Conservation (phyloP, 805 yeast genomes). For the Cyberlindnera sargentensis region DNA sequence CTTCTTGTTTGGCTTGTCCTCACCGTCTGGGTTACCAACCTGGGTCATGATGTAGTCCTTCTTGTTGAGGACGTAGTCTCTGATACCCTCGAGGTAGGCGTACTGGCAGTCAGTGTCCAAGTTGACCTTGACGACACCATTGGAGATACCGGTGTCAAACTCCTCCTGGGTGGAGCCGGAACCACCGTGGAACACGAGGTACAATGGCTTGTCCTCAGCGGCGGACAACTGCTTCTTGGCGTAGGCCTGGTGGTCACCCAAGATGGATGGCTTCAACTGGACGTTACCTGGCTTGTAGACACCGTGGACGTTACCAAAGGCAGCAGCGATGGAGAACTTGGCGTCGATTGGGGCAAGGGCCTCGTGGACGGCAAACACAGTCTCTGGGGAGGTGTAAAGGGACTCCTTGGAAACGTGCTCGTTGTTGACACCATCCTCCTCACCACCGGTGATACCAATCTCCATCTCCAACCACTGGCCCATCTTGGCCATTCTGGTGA, state of each 20-base stretch:
- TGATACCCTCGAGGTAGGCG: slow-evolving; percentile 94
- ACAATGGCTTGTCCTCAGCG: slow-evolving; percentile 61
- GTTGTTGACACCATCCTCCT: slow-evolving; percentile 99
- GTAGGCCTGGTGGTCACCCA: slow-evolving; percentile 92
- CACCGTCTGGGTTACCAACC: slow-evolving; percentile 99
- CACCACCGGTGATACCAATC: slow-evolving; percentile 99
- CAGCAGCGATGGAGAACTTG: slow-evolving; percentile 99
- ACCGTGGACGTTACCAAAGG: slow-evolving; percentile 99
- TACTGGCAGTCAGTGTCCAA: slow-evolving; percentile 98
- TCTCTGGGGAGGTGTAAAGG: slow-evolving; percentile 92
- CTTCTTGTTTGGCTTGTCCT: slow-evolving; percentile 99
- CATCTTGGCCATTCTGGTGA: slow-evolving; percentile 88
- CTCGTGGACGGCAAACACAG: slow-evolving; percentile 85
- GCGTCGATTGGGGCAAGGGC: slow-evolving; percentile 89
- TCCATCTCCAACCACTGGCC: slow-evolving; percentile 99
- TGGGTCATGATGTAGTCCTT: slow-evolving; percentile 84
- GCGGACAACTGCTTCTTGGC: slow-evolving; percentile 63
- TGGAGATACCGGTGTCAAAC: slow-evolving; percentile 81
- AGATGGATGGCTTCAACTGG: slow-evolving; percentile 81
- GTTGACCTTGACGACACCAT: slow-evolving; percentile 98
- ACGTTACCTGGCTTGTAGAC: slow-evolving; percentile 99
- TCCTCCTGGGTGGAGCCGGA: slow-evolving; percentile 94
- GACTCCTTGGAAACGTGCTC: slow-evolving; percentile 82
- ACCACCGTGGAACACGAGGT: slow-evolving; percentile 99
- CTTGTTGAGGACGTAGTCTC: slow-evolving; percentile 94